Base-by-base conservation (phyloP, 169 alveolate species). In the Pseudocohnilembus persalinus region DNA sequence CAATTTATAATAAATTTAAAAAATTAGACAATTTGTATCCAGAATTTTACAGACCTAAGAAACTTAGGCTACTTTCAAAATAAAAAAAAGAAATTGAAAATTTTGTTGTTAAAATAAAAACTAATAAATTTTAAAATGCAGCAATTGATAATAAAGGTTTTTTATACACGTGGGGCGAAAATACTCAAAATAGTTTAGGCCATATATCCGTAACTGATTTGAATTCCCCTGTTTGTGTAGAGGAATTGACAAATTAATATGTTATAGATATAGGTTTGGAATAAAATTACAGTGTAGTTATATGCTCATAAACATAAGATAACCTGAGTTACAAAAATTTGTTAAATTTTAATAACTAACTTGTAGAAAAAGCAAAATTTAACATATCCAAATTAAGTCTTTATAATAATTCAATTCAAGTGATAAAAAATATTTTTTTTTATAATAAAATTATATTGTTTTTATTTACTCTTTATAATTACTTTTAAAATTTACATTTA, bases 31-130 rank as follows among this genome's bases (percentile, higher is more conserved):
- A n/a, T n/a, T 31, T 27, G 0, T 0, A 29, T 27, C 35, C 32
- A 73, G 83, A 77, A 27, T 77, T 29, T 35, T 77, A 33, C 29
- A 77, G 83, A 35, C 83, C 83, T 34, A 77, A 77, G 31, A 29
- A 77, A 34, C 32, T 77, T 0, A 31, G 68, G 26, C 31, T 35
- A 26, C 33, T 75, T 75, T 75, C 33, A 31, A 27, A 31, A 24
- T 75, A 75, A 31, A 64, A 75, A 33, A 64, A 77, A 33, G 27
- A 77, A 29, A 64, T 64, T 33, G 83, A 73, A 0, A 64, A 68
- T 0, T 34, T 33, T 77, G 28, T 77, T 31, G 29, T 77, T 33
- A 77, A 77, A 35, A 77, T 77, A 27, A 25, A 32, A 4, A 31
- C 74, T 24, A 33, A 11, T 35, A 64, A 34, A 0, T 77, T 33